Evolutionary conservation across 192 early-diverging fungal genomes (phyloP), one percentile per base, ranked within the genome.

Genomic region (Podila clonocystis): DNA sequence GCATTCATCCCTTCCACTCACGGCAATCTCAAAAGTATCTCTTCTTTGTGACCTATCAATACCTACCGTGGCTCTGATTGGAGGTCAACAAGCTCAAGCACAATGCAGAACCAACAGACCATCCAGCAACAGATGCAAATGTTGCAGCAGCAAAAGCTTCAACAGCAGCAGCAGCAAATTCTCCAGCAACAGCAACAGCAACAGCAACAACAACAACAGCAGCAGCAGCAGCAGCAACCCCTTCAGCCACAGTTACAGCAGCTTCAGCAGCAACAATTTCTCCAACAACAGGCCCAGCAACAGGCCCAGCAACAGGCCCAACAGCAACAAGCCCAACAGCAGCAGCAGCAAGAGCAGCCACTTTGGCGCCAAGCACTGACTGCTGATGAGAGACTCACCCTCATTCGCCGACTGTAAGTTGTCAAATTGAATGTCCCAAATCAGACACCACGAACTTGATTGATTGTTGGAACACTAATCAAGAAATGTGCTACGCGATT

Each of bases 371-470:
- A 31, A 13, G 67, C 36, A 29, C 34, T 78, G 33, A 57, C 68
- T n/a, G 36, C 34, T 1, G 75, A 78, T 9, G 75, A 78, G 33
- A 62, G 75, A 4, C 29, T 78, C 15, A 22, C 38, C 24, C 68
- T 78, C 15, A 78, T 78, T 57, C 65, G 38, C 30, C 64, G 64
- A 57, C 58, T 78, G 75, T 78, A 67, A 17, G 75, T 66, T 9
- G 17, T 11, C 26, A 24, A 36, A 9, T 61, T 48, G 9, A 9
- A 17, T 13, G 22, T 49, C 33, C 5, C 30, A 11, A 22, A 36
- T 36, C 15, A 1, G 2, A 28, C 9, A 24, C 11, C 38, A 55
- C 8, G 5, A 26, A 11, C 1, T 52, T n/a, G n/a, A 52, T 52
- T 52, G 52, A n/a, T 55, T 26, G 4, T 55, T 55, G 8, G 17